A percentile compares a stretch with the other conserved stretches of the same genome.
Evolutionary conservation across 805 yeast species (phyloP).

Genomic region (Tetrapisispora nanseiensis): DNA sequence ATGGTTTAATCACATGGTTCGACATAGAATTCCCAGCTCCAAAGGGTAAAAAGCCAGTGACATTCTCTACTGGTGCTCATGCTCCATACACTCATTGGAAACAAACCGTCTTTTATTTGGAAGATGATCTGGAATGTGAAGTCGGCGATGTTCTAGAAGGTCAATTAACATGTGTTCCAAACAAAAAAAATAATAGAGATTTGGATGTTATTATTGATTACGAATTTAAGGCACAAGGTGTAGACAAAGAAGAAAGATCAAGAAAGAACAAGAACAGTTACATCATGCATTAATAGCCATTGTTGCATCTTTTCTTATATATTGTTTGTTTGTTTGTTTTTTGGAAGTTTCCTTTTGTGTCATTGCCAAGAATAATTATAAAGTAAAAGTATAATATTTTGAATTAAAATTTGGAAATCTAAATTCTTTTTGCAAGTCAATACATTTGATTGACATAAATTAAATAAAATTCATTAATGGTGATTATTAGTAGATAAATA

Average conservation of each 20-base stretch:
- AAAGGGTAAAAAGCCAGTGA: constrained; percentile 46
- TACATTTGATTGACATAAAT: background rate
- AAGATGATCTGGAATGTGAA: constrained; percentile 66
- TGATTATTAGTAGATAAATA: background rate
- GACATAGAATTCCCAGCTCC: constrained; percentile 75
- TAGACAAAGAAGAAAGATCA: constrained; percentile 43
- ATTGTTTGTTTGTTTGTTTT: no score
- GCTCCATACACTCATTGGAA: constrained; percentile 97
- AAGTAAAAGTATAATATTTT: no score
- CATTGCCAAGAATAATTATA: no score
- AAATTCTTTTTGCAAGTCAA: background rate
- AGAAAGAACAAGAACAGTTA: constrained; percentile 53
- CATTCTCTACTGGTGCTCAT: constrained; percentile 90
- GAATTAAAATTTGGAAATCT: background rate
- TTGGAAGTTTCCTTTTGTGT: background rate
- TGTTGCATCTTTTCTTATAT: no score
- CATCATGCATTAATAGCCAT: constrained; percentile 59
- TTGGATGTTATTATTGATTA: constrained; percentile 68
- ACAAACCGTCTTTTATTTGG: constrained; percentile 88
- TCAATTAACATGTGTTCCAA: constrained; percentile 65
- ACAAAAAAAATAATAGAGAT: constrained; percentile 73
- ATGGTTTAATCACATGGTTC: constrained; percentile 90
- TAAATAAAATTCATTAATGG: background rate
- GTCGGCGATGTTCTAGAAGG: constrained; percentile 72
- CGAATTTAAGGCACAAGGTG: constrained; percentile 33